phyloP scores from a whole-genome alignment of 306 rosid species.

The Cucurbita argyrosperma region DNA sequence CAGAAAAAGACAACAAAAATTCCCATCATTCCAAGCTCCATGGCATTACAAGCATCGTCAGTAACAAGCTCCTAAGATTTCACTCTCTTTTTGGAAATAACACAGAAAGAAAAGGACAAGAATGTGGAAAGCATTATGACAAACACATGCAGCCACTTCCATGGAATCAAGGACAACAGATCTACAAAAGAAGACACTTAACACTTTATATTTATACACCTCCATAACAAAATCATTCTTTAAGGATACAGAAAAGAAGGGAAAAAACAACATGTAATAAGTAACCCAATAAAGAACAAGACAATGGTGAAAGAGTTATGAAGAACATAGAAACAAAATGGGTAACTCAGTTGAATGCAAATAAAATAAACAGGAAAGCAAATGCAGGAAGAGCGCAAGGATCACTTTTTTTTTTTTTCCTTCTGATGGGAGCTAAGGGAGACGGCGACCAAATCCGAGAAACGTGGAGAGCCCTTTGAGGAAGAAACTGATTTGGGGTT shows the following conservation, averaged over 20 bases:
- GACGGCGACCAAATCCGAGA: not conserved
- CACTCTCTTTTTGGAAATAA: not conserved
- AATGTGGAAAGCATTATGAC: not conserved
- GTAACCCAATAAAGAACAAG: not conserved
- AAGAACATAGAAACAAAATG: not conserved
- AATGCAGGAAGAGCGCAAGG: not conserved
- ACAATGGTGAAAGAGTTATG: not conserved
- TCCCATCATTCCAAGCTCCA: not conserved
- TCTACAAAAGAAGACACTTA: not conserved
- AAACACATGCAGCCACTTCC: not conserved
- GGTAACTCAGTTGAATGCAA: not conserved
- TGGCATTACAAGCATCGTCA: not conserved
- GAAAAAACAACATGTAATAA: not conserved
- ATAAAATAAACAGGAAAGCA: not conserved
- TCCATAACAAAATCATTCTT: not conserved
- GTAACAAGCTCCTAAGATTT: not conserved
- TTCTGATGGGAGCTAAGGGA: not conserved
- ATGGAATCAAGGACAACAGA: not conserved
- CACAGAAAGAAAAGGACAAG: not conserved
- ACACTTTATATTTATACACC: not conserved
- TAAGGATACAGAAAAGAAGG: not conserved
- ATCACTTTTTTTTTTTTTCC: not conserved
- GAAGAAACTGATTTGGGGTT: not conserved
- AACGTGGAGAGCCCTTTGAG: not conserved
- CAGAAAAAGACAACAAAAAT: not conserved